Conservation (phyloP, 805 yeast genomes). For the Candida odintsovae region DNA sequence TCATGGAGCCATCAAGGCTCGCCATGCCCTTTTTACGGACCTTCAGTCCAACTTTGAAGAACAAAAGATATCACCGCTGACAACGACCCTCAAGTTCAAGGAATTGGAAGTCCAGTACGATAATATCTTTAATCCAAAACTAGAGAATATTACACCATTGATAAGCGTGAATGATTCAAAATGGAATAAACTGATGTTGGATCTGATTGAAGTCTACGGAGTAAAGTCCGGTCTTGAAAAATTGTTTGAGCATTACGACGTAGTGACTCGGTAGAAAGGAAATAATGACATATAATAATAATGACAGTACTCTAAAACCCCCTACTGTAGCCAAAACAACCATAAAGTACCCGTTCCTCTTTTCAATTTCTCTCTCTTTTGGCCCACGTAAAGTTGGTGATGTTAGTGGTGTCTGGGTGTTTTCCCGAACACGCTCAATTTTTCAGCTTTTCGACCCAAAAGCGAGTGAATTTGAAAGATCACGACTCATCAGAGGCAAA, state of each 20-base stretch:
- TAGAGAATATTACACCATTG: not conserved
- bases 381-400: not conserved
- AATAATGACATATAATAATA: too few relatives aligned
- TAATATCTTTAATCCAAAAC: conserved; percentile 2
- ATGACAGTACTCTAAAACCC: not conserved
- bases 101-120: conserved; percentile 1
- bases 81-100: conserved; percentile 1
- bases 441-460: not conserved
- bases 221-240: conserved; percentile 2
- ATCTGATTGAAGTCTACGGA: conserved; percentile 3
- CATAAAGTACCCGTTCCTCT: too few relatives aligned
- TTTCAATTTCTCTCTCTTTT: too few relatives aligned
- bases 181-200: not conserved
- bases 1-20: conserved; percentile 8
- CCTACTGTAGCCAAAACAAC: not conserved
- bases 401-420: not conserved
- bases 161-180: not conserved
- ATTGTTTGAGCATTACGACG: not conserved
- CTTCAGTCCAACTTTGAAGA: not conserved
- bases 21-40: conserved; percentile 6
- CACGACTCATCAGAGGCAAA: not conserved
- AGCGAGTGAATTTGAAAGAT: not conserved
- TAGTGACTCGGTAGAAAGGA: not conserved
- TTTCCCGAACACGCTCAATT: not conserved
- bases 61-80: not conserved